Percentiles rank a stretch among this genome's conserved stretches.
Evolutionary conservation across 2,329 filamentous ascomycete genomes (phyloP).

Genomic region (Fusarium mexicanum): DNA sequence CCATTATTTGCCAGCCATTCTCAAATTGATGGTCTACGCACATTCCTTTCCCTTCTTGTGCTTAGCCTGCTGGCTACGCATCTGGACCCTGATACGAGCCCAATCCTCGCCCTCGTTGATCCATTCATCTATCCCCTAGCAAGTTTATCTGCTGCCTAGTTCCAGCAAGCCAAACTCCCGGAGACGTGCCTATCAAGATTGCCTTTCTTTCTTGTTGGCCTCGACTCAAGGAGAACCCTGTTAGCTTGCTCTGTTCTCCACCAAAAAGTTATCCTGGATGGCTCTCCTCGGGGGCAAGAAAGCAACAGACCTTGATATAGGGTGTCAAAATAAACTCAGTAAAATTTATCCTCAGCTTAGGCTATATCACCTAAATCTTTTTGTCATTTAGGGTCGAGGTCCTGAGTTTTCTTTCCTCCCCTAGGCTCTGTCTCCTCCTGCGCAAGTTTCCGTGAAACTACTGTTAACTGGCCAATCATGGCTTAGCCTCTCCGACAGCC

Average conservation of each 20-base stretch:
- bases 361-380: too few relatives aligned
- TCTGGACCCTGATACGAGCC: constrained; percentile 23
- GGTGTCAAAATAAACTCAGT: too few relatives aligned
- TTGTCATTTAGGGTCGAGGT: too few relatives aligned
- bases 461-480: constrained; percentile 40
- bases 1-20: constrained; percentile 18
- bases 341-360: too few relatives aligned
- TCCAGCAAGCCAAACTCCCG: background rate
- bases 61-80: constrained; percentile 12
- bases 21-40: constrained; percentile 8
- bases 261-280: background rate
- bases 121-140: constrained; percentile 37
- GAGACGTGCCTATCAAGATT: constrained; percentile 15
- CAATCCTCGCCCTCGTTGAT: background rate
- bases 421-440: background rate
- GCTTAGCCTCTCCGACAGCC: constrained; percentile 42
- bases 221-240: constrained; percentile 27
- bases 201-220: background rate
- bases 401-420: too few relatives aligned
- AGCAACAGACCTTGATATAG: too few relatives aligned
- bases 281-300: background rate
- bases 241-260: constrained; percentile 28
- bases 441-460: constrained; percentile 23
- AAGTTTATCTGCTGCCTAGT: constrained; percentile 12
- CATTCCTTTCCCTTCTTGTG: constrained; percentile 20